Base-by-base conservation (phyloP, 139 green algal species). In the Coelastrella sp. region DNA sequence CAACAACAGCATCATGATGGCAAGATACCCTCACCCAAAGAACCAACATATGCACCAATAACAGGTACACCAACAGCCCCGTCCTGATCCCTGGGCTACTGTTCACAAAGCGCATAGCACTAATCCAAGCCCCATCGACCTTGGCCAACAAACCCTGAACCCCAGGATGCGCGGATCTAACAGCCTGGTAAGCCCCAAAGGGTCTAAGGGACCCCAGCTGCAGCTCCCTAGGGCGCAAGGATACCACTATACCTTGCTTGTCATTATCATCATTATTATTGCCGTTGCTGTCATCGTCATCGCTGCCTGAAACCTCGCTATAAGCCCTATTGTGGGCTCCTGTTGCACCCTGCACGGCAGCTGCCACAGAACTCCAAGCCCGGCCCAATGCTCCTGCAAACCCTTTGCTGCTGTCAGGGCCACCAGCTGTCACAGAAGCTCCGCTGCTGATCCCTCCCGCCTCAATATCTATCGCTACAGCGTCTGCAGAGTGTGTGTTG, bases 11-110 rank as follows among this genome's bases (percentile, higher is more conserved):
- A 47, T 32, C 66, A 32, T 17, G 56, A 64, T 88, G 47, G 47
- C 83, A 88, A 5, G 83, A 80, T 16, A 66, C 66, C 32, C 83
- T 71, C 47, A 80, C 32, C 83, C 83, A 88, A 32, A 88, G 17
- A 8, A 80, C 83, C 65, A 88, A 20, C 83, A 88, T 4, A 79
- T 88, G 83, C 83, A 88, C 66, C 65, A 88, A 47, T 47, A 88
- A 60, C 66, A 88, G 66, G 59, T 88, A 88, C 47, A 54, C 6
- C 83, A 88, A 6, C 65, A 88, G 19, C 6, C 83, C 83, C 14
- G 13, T 23, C 5, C 83, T 59, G 22, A 65, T n/a, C 3, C 17
- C 47, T 7, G 83, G 65, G 32, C 66, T 80, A 66, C 83, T 32
- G 32, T 73, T 88, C 13, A 88, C 19, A 0, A 68, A 58, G 0